Percentiles rank a stretch among this genome's conserved stretches.
phyloP scores from a whole-genome alignment of 2,329 filamentous ascomycete genomes.

The Coniochaeta sp. region DNA sequence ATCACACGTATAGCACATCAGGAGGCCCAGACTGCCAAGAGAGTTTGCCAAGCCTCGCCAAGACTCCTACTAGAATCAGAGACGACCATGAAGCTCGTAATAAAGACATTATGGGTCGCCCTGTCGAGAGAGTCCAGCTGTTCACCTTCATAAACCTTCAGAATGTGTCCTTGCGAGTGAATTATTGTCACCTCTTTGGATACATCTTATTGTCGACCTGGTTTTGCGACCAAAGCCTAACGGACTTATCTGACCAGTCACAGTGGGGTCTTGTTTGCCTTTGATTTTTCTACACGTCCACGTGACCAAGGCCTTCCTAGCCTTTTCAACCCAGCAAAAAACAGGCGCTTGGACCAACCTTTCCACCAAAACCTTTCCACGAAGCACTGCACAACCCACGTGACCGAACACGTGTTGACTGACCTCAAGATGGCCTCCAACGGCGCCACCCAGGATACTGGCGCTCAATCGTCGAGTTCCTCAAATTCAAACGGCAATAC shows the following conservation, averaged over 20 bases:
- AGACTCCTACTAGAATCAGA: background rate
- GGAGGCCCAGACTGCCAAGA: conserved; percentile 24
- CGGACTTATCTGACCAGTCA: background rate
- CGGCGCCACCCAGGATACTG: conserved; percentile 9
- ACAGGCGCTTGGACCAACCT: background rate
- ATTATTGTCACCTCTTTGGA: background rate
- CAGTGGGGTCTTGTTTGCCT: background rate
- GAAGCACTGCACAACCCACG: background rate
- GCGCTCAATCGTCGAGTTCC: conserved; percentile 26
- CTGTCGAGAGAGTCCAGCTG: conserved; percentile 6
- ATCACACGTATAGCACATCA: conserved; percentile 8
- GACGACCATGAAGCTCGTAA: conserved; percentile 12
- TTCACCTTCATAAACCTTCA: conserved; percentile 13
- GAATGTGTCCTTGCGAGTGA: conserved; percentile 4
- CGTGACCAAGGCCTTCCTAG: background rate
- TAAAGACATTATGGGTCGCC: conserved; percentile 17
- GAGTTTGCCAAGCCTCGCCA: conserved; percentile 16
- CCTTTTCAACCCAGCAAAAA: background rate
- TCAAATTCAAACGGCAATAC: conserved; percentile 44
- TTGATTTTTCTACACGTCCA: background rate
- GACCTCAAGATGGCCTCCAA: conserved; percentile 6
- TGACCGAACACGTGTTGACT: conserved; percentile 13
- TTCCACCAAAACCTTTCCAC: background rate
- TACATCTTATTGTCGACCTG: background rate
- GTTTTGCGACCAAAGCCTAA: background rate